Base-by-base conservation (phyloP, 208 protist species). In the Borovskyia barvae region DNA sequence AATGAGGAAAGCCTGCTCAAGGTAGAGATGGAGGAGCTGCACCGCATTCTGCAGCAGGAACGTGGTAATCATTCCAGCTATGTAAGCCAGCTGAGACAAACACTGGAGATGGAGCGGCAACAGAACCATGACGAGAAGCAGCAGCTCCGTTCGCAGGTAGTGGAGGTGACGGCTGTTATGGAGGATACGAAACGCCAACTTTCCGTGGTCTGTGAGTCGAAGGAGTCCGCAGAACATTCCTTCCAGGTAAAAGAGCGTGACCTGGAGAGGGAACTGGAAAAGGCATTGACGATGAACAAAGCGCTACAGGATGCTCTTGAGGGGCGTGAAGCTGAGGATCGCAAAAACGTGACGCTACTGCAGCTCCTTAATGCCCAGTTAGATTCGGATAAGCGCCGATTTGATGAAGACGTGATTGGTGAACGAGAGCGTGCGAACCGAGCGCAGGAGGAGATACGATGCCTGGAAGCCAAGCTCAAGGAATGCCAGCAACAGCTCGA, bases 301-400 rank as follows among this genome's bases (percentile, higher is more conserved):
- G 67, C 82, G 1, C 53, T 96, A 20, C 90, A 92, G 43, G 69
- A 85, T 46, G 82, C 84, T 1, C 42, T 96, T 8, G 82, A 88
- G 42, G 64, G 57, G 7, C 74, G 80, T 15, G 84, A 95, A 57
- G 75, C 62, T 6, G 87, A 92, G 25, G 89, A 93, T 53, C 62
- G 72, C 41, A 93, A 88, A 50, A 95, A 95, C 59, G 66, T 90
- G 3, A 72, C 82, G 0, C 74, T 96, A 22, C 79, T 94, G 85
- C 87, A 96, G 63, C 50, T 96, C 28, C 70, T 96, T 5, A 88
- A 90, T 51, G 50, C 72, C 2, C 90, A 96, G 43, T 52, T 96
- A 6, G 85, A 92, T 5, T 77, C 91, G 29, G 80, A 79, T 29
- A 88, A 83, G 29, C 75, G 78, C 20, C 82, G 69, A 14, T 84